Conservation (phyloP, 2,329 filamentous ascomycete species). For the Paecilomyces niveus region DNA sequence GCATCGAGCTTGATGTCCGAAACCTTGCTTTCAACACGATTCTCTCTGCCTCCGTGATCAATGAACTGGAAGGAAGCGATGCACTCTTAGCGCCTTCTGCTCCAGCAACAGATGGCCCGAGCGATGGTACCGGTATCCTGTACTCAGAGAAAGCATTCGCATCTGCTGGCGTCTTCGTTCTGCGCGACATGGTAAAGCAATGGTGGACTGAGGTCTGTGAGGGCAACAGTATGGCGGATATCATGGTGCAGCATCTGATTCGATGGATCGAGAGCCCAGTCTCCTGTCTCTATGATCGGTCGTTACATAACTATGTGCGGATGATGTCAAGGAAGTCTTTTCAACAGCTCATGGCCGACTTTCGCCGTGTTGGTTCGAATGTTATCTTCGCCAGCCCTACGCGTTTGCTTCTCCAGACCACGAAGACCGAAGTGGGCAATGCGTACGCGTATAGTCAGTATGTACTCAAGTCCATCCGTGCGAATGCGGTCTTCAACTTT, state of each 20-base stretch:
- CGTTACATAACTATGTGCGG: conserved; percentile 93
- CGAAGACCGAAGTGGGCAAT: conserved; percentile 92
- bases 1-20: conserved; percentile 87
- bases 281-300: conserved; percentile 91
- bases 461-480: conserved; percentile 94
- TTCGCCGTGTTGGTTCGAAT: conserved; percentile 87
- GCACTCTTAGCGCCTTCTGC: conserved; percentile 75
- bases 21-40: conserved; percentile 98
- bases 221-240: conserved; percentile 89
- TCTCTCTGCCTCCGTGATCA: conserved; percentile 90
- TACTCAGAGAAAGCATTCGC: conserved; percentile 87
- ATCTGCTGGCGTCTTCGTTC: conserved; percentile 79
- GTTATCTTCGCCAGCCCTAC: conserved; percentile 93
- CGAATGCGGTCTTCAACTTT: conserved; percentile 92
- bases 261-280: conserved; percentile 93
- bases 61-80: conserved; percentile 86
- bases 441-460: conserved; percentile 96
- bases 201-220: conserved; percentile 96
- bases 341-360: conserved; percentile 94
- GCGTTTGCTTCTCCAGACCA: conserved; percentile 85
- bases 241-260: conserved; percentile 94
- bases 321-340: conserved; percentile 98
- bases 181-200: conserved; percentile 95
- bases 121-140: conserved; percentile 61
- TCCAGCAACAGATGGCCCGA: conserved; percentile 51